Conservation (phyloP, 2,329 filamentous ascomycete species). For the Berkeleyomyces basicola region DNA sequence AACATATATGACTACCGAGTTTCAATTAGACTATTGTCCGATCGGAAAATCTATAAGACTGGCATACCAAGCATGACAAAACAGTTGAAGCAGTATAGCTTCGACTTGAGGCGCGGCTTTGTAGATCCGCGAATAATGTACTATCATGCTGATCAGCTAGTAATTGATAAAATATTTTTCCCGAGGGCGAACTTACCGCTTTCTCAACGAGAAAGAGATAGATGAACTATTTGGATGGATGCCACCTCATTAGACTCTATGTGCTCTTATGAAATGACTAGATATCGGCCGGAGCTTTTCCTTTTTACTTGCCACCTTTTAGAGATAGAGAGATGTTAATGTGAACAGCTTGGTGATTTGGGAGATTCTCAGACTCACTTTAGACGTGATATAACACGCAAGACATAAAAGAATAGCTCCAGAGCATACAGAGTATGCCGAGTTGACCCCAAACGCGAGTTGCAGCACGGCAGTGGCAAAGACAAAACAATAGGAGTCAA, state of each 20-base stretch:
- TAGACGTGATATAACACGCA: conserved; percentile 45
- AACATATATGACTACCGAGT: conserved; percentile 23
- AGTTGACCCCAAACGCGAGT: conserved; percentile 39
- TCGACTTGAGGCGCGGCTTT: conserved; percentile 37
- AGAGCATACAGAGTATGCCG: conserved; percentile 33
- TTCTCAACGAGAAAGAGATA: conserved; percentile 50
- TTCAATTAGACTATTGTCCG: not conserved
- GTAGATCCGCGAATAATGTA: conserved; percentile 39
- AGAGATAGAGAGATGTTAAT: not conserved
- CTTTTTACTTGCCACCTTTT: conserved; percentile 8
- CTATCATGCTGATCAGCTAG: conserved; percentile 19
- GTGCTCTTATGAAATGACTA: not conserved
- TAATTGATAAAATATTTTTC: not conserved
- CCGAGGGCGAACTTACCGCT: conserved; percentile 27
- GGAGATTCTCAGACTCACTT: conserved; percentile 25
- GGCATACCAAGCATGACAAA: conserved; percentile 30
- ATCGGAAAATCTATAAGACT: not conserved
- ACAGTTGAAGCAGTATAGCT: conserved; percentile 44
- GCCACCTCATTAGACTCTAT: not conserved
- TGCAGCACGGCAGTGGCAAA: conserved; percentile 39
- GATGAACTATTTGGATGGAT: conserved; percentile 27
- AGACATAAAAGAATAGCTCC: conserved; percentile 44
- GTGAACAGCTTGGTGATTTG: not conserved
- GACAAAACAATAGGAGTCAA: conserved; percentile 44
- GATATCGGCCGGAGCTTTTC: not conserved